Conservation (phyloP, 495 filamentous ascomycete genomes). For the Lasiosphaeria miniovina region DNA sequence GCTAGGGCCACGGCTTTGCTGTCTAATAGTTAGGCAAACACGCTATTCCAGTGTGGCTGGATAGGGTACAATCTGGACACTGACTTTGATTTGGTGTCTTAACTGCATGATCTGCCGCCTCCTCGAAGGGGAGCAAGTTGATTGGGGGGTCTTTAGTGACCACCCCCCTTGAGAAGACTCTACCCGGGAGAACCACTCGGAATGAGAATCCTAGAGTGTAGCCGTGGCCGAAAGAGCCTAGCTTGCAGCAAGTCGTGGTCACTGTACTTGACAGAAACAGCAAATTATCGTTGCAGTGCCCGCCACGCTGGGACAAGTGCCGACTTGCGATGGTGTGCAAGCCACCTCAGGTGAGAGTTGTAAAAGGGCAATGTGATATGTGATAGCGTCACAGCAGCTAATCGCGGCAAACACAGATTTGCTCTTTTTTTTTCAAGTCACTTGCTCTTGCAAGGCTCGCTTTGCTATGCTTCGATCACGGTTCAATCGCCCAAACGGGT, state of each 20-base stretch:
- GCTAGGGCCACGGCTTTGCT: neutral
- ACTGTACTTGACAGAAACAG: constrained; percentile 16
- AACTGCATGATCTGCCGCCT: constrained; percentile 1
- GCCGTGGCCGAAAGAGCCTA: constrained; percentile 16
- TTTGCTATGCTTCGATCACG: neutral
- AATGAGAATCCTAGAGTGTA: neutral
- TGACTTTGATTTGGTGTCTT: neutral
- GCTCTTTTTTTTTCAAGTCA: neutral
- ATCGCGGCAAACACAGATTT: constrained; percentile 10
- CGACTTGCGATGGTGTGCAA: constrained; percentile 1
- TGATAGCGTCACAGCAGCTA: constrained; percentile 10
- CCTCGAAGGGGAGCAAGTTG: constrained; percentile 7
- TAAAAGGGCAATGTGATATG: constrained; percentile 2
- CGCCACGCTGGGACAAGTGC: constrained; percentile 6
- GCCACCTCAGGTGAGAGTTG: neutral
- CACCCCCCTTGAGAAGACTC: neutral
- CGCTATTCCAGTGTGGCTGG: constrained; percentile 1
- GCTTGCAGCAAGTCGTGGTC: constrained; percentile 18
- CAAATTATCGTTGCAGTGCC: neutral
- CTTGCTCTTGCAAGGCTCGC: neutral
- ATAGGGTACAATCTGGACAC: neutral
- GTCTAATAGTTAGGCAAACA: constrained; percentile 7
- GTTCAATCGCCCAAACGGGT: neutral
- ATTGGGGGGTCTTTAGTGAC: neutral
- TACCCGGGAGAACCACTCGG: constrained; percentile 18